These are phyloP conservation scores for Abrus precatorius DNA, from an alignment of 306 rosid genomes.

Conservation along the genomic window DNA sequence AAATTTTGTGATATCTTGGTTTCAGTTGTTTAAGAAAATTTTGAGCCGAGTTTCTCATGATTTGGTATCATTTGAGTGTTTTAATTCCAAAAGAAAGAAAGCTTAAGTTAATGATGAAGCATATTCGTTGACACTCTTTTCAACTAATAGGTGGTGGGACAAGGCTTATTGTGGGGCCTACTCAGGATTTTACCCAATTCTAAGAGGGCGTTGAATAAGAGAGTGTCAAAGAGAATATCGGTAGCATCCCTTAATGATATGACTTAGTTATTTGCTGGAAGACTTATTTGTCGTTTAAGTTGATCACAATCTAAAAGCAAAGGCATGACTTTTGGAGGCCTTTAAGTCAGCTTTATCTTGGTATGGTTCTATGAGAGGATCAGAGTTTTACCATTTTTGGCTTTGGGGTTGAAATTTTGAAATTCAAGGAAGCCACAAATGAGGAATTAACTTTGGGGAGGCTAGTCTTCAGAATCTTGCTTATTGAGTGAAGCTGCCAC, in stretches of 20 bases:
- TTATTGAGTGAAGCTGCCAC: not conserved
- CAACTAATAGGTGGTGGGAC: not conserved
- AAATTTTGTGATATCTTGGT: conserved; percentile 2
- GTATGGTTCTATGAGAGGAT: conserved; percentile 11
- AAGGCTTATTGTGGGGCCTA: not conserved
- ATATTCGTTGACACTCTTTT: conserved; percentile 8
- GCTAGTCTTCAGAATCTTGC: not conserved
- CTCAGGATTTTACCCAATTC: not conserved
- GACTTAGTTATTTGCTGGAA: conserved; percentile 4
- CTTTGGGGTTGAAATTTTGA: conserved; percentile 27
- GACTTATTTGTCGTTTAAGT: not conserved
- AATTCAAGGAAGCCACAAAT: not conserved
- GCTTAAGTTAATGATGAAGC: not conserved
- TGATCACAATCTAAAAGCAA: not conserved
- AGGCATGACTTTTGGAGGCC: not conserved
- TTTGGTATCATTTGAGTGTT: conserved; percentile 20
- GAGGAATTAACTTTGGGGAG: conserved; percentile 6
- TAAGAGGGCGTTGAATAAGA: not conserved
- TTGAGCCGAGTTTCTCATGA: not conserved
- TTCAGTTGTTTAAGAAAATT: not conserved
- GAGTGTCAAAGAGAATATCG: not conserved
- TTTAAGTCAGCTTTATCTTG: conserved; percentile 13
- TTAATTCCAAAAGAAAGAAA: conserved; percentile 22
- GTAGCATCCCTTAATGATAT: not conserved
- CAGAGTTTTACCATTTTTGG: not conserved